phyloP scores from a whole-genome alignment of 192 early-diverging fungal genomes.

The Jimgerdemannia flammicorona region DNA sequence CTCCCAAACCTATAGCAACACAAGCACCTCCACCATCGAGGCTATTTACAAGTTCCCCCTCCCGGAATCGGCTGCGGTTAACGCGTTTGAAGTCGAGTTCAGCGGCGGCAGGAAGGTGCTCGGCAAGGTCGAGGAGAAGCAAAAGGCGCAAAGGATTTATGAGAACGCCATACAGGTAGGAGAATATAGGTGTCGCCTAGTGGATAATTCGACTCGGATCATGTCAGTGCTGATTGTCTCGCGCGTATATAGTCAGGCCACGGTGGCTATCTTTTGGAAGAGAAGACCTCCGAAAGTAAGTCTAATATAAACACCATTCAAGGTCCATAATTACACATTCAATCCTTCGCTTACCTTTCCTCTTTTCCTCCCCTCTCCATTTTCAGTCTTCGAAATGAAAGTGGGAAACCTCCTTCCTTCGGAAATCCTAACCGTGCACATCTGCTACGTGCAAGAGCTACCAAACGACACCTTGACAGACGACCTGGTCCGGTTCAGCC shows the following conservation, averaged over 20 bases:
- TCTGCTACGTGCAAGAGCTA: slow-evolving; percentile 47
- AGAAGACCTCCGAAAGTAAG: not conserved
- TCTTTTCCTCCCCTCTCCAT: not conserved
- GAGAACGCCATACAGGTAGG: not conserved
- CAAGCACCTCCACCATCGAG: not conserved
- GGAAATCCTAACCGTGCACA: slow-evolving; percentile 27
- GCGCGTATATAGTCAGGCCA: not conserved
- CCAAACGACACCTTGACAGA: slow-evolving; percentile 43
- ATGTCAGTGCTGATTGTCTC: not conserved
- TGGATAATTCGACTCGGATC: not conserved
- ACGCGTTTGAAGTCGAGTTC: not conserved
- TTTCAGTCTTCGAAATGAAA: not conserved
- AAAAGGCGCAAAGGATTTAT: not conserved
- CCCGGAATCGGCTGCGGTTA: not conserved
- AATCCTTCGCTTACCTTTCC: not conserved
- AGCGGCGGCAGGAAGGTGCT: not conserved
- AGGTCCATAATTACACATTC: not conserved
- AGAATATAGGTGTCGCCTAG: not conserved
- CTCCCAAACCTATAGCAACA: not conserved
- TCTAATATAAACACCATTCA: not conserved
- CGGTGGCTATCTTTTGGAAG: not conserved
- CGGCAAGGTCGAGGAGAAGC: not conserved
- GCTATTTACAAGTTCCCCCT: not conserved
- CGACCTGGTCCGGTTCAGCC: slow-evolving; percentile 34
- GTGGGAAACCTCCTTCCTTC: slow-evolving; percentile 46